Evolutionary conservation across 331 rosid species (phyloP), one percentile per base, ranked within the genome.

Genomic region (Acacia concinna): DNA sequence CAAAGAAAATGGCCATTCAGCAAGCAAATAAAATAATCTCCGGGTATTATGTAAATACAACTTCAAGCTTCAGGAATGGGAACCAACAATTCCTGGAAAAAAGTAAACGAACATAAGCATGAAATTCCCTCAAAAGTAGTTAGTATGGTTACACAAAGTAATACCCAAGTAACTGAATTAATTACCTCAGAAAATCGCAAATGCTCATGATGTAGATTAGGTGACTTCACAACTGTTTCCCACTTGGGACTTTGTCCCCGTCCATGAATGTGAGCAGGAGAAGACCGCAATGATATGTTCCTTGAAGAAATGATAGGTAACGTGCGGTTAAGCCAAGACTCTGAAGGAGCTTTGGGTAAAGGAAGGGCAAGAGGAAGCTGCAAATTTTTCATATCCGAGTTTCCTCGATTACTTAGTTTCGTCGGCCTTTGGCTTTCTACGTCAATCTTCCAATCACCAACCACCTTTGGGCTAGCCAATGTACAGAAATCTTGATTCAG

Each of bases 281-380:
- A 86, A 59, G 89, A 69, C 62, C 59, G 47, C 57, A 90, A 84
- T 69, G 80, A 66, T 9, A 74, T 31, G 76, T 87, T 84, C 77
- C 72, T 90, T 12, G 91, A 81, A 60, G 92, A 88, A 83, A 91
- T 73, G 46, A 86, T 67, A 1, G 96, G 92, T 77, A 95, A 84
- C 49, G 94, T 85, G 15, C 90, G 94, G 82, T 87, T 88, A 66
- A 95, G 93, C 99, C 99, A 95, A 56, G 99, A 95, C 68, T 95
- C 98, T 32, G 98, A 89, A 8, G 99, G 99, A 73, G 97, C 91
- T 85, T 95, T 89, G 47, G 97, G 94, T 56, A 86, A 80, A 34
- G 96, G 97, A 32, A 86, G 90, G 25, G 79, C 81, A 57, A 88
- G 88, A 68, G 88, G 85, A 81, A 73, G 79, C 71, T 63, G 84